A percentile compares a stretch with the other conserved stretches of the same genome.
phyloP scores from a whole-genome alignment of 345 rosid species.

The Raphanus sativus region DNA sequence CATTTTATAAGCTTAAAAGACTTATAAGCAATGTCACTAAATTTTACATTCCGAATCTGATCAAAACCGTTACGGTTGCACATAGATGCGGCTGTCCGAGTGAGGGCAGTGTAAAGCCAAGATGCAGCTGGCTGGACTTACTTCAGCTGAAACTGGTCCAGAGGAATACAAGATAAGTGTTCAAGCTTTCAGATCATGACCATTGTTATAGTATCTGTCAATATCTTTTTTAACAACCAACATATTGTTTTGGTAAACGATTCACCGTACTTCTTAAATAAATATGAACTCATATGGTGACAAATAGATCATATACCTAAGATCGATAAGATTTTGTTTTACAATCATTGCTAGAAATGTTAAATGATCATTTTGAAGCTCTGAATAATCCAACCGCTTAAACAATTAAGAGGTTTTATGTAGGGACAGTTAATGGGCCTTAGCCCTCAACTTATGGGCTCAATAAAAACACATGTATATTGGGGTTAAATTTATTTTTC shows the following conservation, averaged over 20 bases:
- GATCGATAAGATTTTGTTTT: neutral
- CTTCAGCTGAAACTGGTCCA: conserved; percentile 26
- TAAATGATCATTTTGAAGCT: neutral
- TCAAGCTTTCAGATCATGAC: conserved; percentile 21
- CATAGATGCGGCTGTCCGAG: neutral
- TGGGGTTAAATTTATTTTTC: neutral
- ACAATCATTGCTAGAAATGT: neutral
- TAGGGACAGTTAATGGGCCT: conserved; percentile 1
- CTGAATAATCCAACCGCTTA: neutral
- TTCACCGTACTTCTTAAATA: neutral
- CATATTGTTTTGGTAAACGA: neutral
- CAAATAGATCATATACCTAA: neutral
- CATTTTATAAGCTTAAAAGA: neutral
- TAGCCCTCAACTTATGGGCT: neutral
- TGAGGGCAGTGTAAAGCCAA: conserved; percentile 21
- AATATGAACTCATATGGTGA: neutral
- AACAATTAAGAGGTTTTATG: neutral
- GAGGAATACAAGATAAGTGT: conserved; percentile 1
- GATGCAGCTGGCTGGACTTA: conserved; percentile 28
- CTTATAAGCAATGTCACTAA: neutral
- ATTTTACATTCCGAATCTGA: neutral
- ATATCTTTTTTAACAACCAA: too few relatives aligned
- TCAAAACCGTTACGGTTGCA: neutral
- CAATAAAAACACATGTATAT: neutral
- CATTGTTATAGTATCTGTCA: neutral